Evolutionary conservation across 2,329 filamentous ascomycete species (phyloP), one percentile per base, ranked within the genome.

Genomic region (Paraphaeosphaeria minitans): DNA sequence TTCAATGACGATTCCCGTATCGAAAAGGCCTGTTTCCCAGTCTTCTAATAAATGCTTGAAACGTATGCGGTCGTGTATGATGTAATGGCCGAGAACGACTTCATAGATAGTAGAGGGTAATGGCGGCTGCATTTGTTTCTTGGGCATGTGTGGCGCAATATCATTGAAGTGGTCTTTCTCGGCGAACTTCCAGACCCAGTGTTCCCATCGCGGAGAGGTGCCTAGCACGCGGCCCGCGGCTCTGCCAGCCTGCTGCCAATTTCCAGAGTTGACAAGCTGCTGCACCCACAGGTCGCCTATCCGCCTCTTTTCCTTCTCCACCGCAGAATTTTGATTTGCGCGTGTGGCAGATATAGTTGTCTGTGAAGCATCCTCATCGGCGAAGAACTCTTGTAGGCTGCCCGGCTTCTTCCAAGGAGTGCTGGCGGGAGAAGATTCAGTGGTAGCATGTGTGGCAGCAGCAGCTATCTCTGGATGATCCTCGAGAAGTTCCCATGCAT

Each of bases 231-330:
- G 92, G 14, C 89, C 91, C 58, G 93, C 94, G 4, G 96, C 83
- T 68, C 89, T 83, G 0, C 92, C 94, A 6, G 95, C 95, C 57
- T 85, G 81, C 9, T 75, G 74, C 95, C 95, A 99, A 61, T 94
- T 83, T 9, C 86, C 84, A 0, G 85, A 82, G 37, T 88, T 85
- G 35, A 97, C 85, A 35, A 98, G 84, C 68, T 97, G 91, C 60
- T 93, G 88, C 35, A 99, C 84, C 95, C 95, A 99, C 5, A 96
- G 83, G 71, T 98, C 95, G 22, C 95, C 95, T 58, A 99, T 91
- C 1, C 92, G 86, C 35, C 90, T 85, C 77, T 97, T 99, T 73
- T 99, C 94, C 66, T 89, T 92, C 61, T 95, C 91, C 0, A 89
- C 86, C 0, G 87, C 85, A 0, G 89, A 89, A 64, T 88, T 85